A percentile compares a stretch with the other conserved stretches of the same genome.
These are phyloP conservation scores for Juncus effusus DNA, from an alignment of 176 grass and related monocot species.

Conservation along the genomic window DNA sequence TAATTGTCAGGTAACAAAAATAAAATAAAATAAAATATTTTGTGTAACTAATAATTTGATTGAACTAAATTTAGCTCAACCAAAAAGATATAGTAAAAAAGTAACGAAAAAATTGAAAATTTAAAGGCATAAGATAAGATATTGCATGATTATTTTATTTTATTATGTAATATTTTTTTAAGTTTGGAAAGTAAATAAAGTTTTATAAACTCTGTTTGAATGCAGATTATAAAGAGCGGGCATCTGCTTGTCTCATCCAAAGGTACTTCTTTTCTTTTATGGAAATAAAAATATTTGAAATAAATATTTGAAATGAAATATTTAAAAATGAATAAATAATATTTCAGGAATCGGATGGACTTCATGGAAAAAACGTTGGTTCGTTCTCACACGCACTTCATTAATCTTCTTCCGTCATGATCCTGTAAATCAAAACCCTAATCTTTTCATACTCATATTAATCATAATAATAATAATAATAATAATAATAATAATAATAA, in stretches of 20 bases:
- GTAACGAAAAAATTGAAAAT: not conserved
- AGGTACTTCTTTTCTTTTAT: slow-evolving; percentile 43
- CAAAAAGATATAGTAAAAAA: not conserved
- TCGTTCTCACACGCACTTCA: slow-evolving; percentile 90
- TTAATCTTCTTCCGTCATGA: slow-evolving; percentile 89
- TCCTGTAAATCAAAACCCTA: slow-evolving; percentile 54
- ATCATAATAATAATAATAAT: too few relatives aligned
- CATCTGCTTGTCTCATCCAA: slow-evolving; percentile 85
- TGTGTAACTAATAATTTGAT: not conserved
- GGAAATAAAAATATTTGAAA: not conserved
- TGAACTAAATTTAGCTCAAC: not conserved
- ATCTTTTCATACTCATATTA: not conserved
- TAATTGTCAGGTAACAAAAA: slow-evolving; percentile 55
- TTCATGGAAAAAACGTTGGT: slow-evolving; percentile 99
- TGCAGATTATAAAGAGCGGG: slow-evolving; percentile 89
- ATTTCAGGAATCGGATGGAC: slow-evolving; percentile 1
- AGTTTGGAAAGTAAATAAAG: not conserved
- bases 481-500: too few relatives aligned
- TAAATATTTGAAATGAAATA: not conserved
- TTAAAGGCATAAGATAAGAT: too few relatives aligned
- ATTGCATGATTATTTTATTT: too few relatives aligned
- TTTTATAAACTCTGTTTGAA: slow-evolving; percentile 28
- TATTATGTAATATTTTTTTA: too few relatives aligned
- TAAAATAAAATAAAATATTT: not conserved
- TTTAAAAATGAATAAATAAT: not conserved